Conservation (phyloP, 1,284 basidiomycete genomes). For the Thelephora terrestris region DNA sequence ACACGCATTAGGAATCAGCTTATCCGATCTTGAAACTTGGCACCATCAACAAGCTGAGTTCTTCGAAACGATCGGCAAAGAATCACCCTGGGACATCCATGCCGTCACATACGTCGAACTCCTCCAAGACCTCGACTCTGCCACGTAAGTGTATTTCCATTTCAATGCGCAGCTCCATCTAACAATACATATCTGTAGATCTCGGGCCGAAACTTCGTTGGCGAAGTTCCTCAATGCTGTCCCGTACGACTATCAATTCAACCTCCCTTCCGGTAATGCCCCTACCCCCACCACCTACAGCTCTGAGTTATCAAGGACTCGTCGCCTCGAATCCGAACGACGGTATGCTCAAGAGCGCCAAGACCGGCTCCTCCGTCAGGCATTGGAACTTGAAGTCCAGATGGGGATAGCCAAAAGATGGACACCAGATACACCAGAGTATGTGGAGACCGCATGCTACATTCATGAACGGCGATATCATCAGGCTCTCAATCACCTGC, state of each 20-base stretch:
- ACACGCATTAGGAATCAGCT: slow-evolving; percentile 1
- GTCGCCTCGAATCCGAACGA: too few species aligned
- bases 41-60: slow-evolving; percentile 8
- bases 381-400: slow-evolving; percentile 12
- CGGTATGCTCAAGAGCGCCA: too few species aligned
- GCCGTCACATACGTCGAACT: slow-evolving; percentile 13
- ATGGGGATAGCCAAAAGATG: slow-evolving; percentile 15
- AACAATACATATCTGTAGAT: too few species aligned
- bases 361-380: slow-evolving; percentile 5
- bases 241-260: neutral
- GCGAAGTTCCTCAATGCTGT: neutral
- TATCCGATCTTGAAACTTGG: too few species aligned
- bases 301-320: too few species aligned
- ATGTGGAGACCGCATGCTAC: too few species aligned
- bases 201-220: neutral
- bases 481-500: slow-evolving; percentile 16
- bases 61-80: slow-evolving; percentile 12
- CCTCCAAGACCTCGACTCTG: slow-evolving; percentile 5
- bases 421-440: slow-evolving; percentile 11
- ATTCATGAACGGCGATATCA: slow-evolving; percentile 15
- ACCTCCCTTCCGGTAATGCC: neutral
- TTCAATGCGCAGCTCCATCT: neutral
- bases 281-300: neutral
- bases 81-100: slow-evolving; percentile 10
- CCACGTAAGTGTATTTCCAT: slow-evolving; percentile 1